phyloP scores from a whole-genome alignment of 2,329 filamentous ascomycete genomes.

The Ceratocystis papillata region DNA sequence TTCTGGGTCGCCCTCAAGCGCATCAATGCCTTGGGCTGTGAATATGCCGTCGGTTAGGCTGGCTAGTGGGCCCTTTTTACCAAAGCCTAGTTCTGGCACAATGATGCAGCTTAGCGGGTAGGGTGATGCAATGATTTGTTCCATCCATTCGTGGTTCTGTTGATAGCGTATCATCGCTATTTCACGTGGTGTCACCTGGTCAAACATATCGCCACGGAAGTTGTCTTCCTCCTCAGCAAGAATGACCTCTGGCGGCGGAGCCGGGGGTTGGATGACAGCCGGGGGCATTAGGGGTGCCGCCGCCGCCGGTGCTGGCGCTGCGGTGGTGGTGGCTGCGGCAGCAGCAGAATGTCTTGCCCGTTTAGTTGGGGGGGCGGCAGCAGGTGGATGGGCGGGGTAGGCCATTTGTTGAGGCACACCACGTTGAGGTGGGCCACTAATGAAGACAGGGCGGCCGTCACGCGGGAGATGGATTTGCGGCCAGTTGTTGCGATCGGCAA shows the following conservation, averaged over 20 bases:
- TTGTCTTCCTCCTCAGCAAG: constrained; percentile 87
- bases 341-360: constrained; percentile 39
- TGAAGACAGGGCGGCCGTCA: constrained; percentile 43
- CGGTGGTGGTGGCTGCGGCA: constrained; percentile 33
- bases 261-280: constrained; percentile 25
- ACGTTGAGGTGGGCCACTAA: constrained; percentile 35
- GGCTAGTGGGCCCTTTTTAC: constrained; percentile 71
- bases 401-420: constrained; percentile 51
- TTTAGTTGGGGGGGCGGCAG: constrained; percentile 44
- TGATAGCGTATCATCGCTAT: constrained; percentile 78
- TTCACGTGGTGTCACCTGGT: constrained; percentile 78
- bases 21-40: constrained; percentile 48
- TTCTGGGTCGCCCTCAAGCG: constrained; percentile 38
- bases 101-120: constrained; percentile 77
- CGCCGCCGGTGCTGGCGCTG: constrained; percentile 11
- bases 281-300: constrained; percentile 25
- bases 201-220: constrained; percentile 76
- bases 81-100: constrained; percentile 76
- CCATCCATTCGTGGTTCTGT: constrained; percentile 98
- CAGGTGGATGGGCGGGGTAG: constrained; percentile 45
- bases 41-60: constrained; percentile 77
- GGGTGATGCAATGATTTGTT: constrained; percentile 85
- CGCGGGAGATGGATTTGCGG: constrained; percentile 65
- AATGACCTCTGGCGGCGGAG: constrained; percentile 36
- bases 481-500: constrained; percentile 83